A percentile compares a stretch with the other conserved stretches of the same genome.
These are phyloP conservation scores for Puya raimondii DNA, from an alignment of 176 grass and related monocot genomes.

Conservation along the genomic window DNA sequence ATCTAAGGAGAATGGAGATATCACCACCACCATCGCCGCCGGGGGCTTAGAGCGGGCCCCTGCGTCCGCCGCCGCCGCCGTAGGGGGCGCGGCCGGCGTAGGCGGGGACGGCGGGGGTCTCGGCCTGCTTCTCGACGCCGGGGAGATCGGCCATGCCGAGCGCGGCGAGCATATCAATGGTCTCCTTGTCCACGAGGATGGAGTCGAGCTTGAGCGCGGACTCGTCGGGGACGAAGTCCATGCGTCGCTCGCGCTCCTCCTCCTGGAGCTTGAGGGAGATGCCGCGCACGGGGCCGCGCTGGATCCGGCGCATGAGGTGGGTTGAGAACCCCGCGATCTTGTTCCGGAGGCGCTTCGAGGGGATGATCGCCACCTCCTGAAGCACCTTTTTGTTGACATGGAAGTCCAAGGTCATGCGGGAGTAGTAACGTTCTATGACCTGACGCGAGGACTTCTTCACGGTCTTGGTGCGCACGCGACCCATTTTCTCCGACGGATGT, in stretches of 20 bases:
- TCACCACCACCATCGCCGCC: neutral
- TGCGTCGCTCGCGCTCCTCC: conserved; percentile 90
- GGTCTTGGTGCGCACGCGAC: conserved; percentile 83
- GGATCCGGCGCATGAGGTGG: conserved; percentile 88
- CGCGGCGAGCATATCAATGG: conserved; percentile 65
- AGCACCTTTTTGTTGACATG: conserved; percentile 92
- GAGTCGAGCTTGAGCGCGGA: conserved; percentile 68
- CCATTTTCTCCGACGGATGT: conserved; percentile 32
- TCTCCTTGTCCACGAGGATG: conserved; percentile 87
- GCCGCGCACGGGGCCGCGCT: conserved; percentile 69
- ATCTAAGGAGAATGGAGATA: neutral
- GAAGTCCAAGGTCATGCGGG: conserved; percentile 81
- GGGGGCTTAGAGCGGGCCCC: neutral
- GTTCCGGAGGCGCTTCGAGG: conserved; percentile 78
- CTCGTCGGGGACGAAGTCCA: conserved; percentile 93
- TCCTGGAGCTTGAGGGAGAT: conserved; percentile 94
- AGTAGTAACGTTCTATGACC: conserved; percentile 87
- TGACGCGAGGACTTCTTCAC: conserved; percentile 88
- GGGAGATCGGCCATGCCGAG: conserved; percentile 83
- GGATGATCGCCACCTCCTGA: conserved; percentile 80
- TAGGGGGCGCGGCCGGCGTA: conserved; percentile 30
- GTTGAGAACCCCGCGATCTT: conserved; percentile 88
- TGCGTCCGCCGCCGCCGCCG: conserved; percentile 17
- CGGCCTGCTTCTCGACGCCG: conserved; percentile 58
- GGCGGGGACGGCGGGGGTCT: conserved; percentile 19